phyloP scores from a whole-genome alignment of 306 rosid genomes.

The Biancaea sappan region DNA sequence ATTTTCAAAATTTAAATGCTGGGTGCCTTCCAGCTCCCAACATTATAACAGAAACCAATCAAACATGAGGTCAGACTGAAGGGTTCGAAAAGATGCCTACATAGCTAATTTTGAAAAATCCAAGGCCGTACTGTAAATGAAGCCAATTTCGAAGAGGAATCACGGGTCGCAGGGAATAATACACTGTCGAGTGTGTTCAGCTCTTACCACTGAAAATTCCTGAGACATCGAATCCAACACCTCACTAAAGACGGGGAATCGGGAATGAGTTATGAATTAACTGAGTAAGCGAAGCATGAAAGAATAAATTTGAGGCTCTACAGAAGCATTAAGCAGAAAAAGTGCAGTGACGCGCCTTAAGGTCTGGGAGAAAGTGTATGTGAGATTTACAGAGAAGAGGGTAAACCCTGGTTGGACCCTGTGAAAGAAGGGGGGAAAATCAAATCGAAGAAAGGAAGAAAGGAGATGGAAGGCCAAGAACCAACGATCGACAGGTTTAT shows the following conservation, averaged over 20 bases:
- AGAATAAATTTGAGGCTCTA: background rate
- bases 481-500: background rate
- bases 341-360: background rate
- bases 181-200: background rate
- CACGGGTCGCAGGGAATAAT: background rate
- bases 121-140: background rate
- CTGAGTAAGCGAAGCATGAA: background rate
- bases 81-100: background rate
- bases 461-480: background rate
- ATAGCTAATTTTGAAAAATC: background rate
- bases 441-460: background rate
- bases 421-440: background rate
- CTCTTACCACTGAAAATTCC: background rate
- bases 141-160: background rate
- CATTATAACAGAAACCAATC: background rate
- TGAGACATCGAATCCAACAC: background rate
- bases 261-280: background rate
- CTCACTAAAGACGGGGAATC: background rate
- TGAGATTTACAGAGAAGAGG: constrained; percentile 15
- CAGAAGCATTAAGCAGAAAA: background rate
- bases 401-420: constrained; percentile 34
- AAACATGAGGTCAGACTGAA: background rate
- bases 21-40: background rate
- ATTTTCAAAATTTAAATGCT: constrained; percentile 3
- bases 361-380: constrained; percentile 27